Conservation (phyloP, 345 rosid species). For the Linum trigynum region DNA sequence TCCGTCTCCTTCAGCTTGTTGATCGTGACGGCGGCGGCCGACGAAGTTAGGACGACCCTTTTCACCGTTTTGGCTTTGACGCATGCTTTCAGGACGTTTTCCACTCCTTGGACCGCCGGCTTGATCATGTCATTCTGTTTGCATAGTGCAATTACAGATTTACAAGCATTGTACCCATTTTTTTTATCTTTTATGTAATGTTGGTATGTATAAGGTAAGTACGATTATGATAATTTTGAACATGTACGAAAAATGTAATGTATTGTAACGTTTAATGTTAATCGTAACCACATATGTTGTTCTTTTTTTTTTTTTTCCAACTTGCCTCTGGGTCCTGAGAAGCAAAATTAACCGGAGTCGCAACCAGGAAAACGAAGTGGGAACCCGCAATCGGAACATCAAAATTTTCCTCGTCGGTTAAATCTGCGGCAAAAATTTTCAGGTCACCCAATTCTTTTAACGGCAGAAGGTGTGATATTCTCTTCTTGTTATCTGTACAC, state of each 20-base stretch:
- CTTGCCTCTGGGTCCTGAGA: constrained; percentile 80
- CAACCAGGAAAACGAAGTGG: constrained; percentile 77
- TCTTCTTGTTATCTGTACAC: constrained; percentile 48
- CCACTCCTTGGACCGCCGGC: constrained; percentile 74
- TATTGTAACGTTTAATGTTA: too few relatives aligned
- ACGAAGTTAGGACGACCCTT: constrained; percentile 76
- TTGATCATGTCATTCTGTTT: constrained; percentile 79
- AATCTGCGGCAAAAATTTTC: constrained; percentile 56
- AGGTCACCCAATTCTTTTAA: constrained; percentile 58
- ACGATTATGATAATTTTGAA: too few relatives aligned
- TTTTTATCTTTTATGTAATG: not conserved
- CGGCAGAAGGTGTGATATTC: constrained; percentile 40
- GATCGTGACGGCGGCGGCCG: constrained; percentile 73
- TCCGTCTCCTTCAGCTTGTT: constrained; percentile 51
- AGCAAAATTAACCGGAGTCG: constrained; percentile 77
- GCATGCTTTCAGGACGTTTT: constrained; percentile 68
- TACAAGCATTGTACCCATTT: not conserved
- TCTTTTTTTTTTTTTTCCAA: not conserved
- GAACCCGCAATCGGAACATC: constrained; percentile 49
- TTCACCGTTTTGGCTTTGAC: constrained; percentile 52
- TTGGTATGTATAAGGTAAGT: too few relatives aligned
- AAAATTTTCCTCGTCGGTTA: constrained; percentile 58
- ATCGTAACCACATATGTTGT: not conserved
- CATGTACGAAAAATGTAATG: too few relatives aligned
- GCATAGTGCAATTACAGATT: too few relatives aligned